phyloP scores from a whole-genome alignment of 768 basidiomycete genomes.

The Mycena sanguinolenta region DNA sequence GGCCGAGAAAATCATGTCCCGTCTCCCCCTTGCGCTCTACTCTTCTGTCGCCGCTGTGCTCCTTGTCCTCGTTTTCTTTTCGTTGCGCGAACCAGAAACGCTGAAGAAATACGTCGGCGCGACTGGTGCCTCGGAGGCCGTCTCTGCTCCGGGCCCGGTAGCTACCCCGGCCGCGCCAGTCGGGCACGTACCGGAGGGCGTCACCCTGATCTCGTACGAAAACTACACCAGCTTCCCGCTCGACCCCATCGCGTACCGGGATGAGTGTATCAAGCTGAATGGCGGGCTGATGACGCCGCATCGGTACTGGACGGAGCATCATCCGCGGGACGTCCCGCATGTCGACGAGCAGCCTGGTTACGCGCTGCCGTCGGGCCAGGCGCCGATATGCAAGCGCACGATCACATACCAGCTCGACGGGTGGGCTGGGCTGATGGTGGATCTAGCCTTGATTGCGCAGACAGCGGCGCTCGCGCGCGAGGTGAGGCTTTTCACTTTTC shows the following conservation, averaged over 20 bases:
- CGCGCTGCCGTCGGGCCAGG: slow-evolving; percentile 36
- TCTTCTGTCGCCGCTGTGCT: slow-evolving; percentile 58
- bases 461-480: slow-evolving; percentile 75
- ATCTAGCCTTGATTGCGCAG: slow-evolving; percentile 77
- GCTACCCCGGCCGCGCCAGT: slow-evolving; percentile 6
- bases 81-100: slow-evolving; percentile 62
- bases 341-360: slow-evolving; percentile 44
- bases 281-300: slow-evolving; percentile 60
- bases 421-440: slow-evolving; percentile 72
- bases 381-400: slow-evolving; percentile 65
- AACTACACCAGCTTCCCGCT: slow-evolving; percentile 73
- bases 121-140: slow-evolving; percentile 29
- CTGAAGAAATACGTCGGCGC: slow-evolving; percentile 61
- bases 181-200: neutral
- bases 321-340: slow-evolving; percentile 51
- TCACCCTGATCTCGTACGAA: slow-evolving; percentile 61
- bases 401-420: slow-evolving; percentile 83
- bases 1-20: slow-evolving; percentile 42
- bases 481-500: slow-evolving; percentile 51
- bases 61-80: slow-evolving; percentile 63
- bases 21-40: slow-evolving; percentile 61
- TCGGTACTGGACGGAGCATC: slow-evolving; percentile 64
- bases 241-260: slow-evolving; percentile 65
- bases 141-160: slow-evolving; percentile 21
- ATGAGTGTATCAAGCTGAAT: slow-evolving; percentile 67